Percentiles rank a stretch among this genome's conserved stretches.
Evolutionary conservation across 2,329 filamentous ascomycete species (phyloP).

Genomic region (Penicillium psychrosexuale): DNA sequence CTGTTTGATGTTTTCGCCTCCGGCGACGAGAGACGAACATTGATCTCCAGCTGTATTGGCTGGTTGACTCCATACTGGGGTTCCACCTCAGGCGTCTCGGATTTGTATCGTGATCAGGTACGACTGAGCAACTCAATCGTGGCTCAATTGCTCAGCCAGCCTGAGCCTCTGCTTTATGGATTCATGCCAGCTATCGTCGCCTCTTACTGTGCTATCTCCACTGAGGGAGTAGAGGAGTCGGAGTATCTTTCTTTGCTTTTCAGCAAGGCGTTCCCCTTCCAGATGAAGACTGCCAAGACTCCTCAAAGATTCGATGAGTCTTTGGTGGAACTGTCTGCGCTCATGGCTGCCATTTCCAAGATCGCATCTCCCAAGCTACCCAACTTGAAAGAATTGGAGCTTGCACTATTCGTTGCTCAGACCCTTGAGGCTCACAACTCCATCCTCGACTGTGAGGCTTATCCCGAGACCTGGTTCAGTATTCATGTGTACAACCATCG

Average conservation of each 20-base stretch:
- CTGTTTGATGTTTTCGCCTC: conserved; percentile 75
- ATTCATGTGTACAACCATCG: conserved; percentile 91
- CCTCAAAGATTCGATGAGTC: conserved; percentile 74
- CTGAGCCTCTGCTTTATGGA: conserved; percentile 77
- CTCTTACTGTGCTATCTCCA: conserved; percentile 76
- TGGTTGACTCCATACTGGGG: conserved; percentile 98
- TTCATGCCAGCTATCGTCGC: conserved; percentile 89
- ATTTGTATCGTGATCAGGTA: conserved; percentile 90
- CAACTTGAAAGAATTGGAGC: conserved; percentile 72
- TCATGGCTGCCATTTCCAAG: conserved; percentile 78
- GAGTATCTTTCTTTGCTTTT: conserved; percentile 79
- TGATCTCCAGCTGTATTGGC: conserved; percentile 76
- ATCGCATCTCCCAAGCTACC: conserved; percentile 71
- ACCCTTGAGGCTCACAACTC: conserved; percentile 82
- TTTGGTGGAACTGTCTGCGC: conserved; percentile 80
- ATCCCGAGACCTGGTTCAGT: conserved; percentile 86
- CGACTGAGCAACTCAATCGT: conserved; percentile 90
- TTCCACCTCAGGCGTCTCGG: conserved; percentile 65
- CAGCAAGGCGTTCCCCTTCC: conserved; percentile 85
- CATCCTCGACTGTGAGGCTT: conserved; percentile 83
- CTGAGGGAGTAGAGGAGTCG: conserved; percentile 58
- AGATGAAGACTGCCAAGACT: conserved; percentile 62
- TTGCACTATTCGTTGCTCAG: conserved; percentile 71
- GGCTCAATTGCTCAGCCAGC: conserved; percentile 74
- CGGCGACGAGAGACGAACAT: conserved; percentile 68